Percentiles rank a stretch among this genome's conserved stretches.
phyloP scores from a whole-genome alignment of 352 stramenopile genomes.

The Globisporangium apiculatum region DNA sequence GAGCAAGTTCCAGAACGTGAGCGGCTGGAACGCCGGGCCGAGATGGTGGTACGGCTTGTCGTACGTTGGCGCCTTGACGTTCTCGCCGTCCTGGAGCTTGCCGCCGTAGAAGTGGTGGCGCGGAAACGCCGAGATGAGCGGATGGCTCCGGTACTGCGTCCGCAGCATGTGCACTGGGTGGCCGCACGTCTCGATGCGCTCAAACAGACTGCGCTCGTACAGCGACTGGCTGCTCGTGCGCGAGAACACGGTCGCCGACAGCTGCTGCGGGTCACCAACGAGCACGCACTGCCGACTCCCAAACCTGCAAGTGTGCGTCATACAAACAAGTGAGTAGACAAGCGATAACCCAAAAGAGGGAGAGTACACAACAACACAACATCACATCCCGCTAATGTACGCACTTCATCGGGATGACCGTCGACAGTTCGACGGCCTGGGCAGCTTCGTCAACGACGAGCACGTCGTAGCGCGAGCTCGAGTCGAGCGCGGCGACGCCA shows the following conservation, averaged over 20 bases:
- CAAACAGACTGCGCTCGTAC: conserved; percentile 91
- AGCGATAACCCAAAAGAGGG: not conserved
- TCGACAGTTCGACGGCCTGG: conserved; percentile 82
- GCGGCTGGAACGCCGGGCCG: conserved; percentile 58
- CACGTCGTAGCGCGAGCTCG: conserved; percentile 70
- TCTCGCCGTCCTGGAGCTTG: conserved; percentile 79
- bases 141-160: conserved; percentile 83
- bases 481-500: conserved; percentile 74
- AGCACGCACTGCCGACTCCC: conserved; percentile 88
- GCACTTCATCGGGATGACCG: conserved; percentile 88
- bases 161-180: conserved; percentile 88
- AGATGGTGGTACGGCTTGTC: conserved; percentile 75
- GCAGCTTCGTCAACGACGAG: conserved; percentile 85
- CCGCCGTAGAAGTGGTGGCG: conserved; percentile 82
- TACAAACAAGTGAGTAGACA: not conserved
- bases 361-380: too few species aligned
- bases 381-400: conserved; percentile 9
- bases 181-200: conserved; percentile 83
- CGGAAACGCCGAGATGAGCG: conserved; percentile 78
- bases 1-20: conserved; percentile 86
- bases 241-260: conserved; percentile 91
- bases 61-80: conserved; percentile 59
- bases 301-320: conserved; percentile 33
- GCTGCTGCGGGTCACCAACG: conserved; percentile 90
- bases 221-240: conserved; percentile 75